Conservation (phyloP, 1,284 basidiomycete species). For the Grifola frondosa region DNA sequence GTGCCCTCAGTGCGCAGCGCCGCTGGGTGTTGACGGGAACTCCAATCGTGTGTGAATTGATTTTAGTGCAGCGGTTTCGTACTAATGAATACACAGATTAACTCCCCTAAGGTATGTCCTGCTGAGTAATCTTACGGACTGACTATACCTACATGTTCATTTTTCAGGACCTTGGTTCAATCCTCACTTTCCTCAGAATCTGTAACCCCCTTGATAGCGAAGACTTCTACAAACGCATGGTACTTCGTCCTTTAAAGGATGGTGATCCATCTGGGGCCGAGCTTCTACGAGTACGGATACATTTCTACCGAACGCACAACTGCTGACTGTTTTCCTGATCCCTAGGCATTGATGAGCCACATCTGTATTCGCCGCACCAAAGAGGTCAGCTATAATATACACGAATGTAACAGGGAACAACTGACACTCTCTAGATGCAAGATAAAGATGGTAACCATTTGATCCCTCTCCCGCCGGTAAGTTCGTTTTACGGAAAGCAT, state of each 20-base stretch:
- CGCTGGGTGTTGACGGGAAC: conserved; percentile 85
- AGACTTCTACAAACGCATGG: conserved; percentile 75
- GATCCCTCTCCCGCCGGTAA: conserved; percentile 74
- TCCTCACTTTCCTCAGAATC: conserved; percentile 78
- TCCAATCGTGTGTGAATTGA: conserved; percentile 64
- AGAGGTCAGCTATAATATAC: conserved; percentile 46
- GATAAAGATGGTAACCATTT: conserved; percentile 72
- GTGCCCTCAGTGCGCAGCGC: conserved; percentile 66
- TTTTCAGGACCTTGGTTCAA: conserved; percentile 76
- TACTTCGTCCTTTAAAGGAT: conserved; percentile 71
- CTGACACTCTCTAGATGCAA: conserved; percentile 60
- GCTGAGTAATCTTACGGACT: not conserved
- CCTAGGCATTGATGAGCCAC: conserved; percentile 81
- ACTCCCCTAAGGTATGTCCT: conserved; percentile 61
- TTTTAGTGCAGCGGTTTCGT: not conserved
- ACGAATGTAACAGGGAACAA: not conserved
- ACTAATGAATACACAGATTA: conserved; percentile 53
- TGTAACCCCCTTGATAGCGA: conserved; percentile 81
- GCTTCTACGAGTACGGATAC: conserved; percentile 59
- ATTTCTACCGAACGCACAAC: not conserved
- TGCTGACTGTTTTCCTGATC: conserved; percentile 12
- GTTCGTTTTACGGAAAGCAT: conserved; percentile 11
- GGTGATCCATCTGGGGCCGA: conserved; percentile 66
- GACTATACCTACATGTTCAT: not conserved
- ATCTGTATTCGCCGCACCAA: conserved; percentile 85